phyloP scores from a whole-genome alignment of 768 basidiomycete species.

The Strobilomyces confusus region DNA sequence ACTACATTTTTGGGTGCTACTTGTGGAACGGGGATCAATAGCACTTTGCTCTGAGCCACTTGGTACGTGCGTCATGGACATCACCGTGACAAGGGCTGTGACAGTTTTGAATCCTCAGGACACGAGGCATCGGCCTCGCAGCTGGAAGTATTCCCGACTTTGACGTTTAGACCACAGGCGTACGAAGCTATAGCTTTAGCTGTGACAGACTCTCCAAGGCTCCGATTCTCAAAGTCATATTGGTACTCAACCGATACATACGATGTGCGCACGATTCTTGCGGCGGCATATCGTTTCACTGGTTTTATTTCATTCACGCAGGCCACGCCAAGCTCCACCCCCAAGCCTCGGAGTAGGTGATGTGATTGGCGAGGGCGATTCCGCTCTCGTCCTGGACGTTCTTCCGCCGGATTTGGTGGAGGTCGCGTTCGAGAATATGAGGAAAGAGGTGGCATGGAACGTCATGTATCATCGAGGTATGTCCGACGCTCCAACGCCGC shows the following conservation, averaged over 20 bases:
- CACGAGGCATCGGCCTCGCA: conserved; percentile 17
- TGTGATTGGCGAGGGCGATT: conserved; percentile 64
- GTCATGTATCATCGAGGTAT: conserved; percentile 74
- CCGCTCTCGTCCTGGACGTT: conserved; percentile 52
- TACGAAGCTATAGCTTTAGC: conserved; percentile 1
- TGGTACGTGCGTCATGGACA: no score
- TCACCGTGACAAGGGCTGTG: neutral
- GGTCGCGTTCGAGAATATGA: conserved; percentile 54
- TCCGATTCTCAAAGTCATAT: neutral
- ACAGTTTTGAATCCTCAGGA: conserved; percentile 5
- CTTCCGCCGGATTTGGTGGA: conserved; percentile 54
- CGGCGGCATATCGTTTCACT: conserved; percentile 1
- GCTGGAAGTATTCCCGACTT: conserved; percentile 2
- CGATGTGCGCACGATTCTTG: conserved; percentile 16
- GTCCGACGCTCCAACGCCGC: conserved; percentile 8
- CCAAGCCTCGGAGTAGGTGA: conserved; percentile 34
- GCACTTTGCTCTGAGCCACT: neutral
- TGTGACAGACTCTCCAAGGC: neutral
- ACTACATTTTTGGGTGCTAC: neutral
- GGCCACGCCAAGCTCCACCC: conserved; percentile 19
- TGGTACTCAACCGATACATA: neutral
- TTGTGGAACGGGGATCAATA: conserved; percentile 4
- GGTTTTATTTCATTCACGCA: conserved; percentile 7
- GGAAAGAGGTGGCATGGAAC: conserved; percentile 66
- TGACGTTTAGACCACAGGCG: conserved; percentile 3